These are phyloP conservation scores for Platanthera guangdongensis DNA, from an alignment of 106 monocot genomes.

Conservation along the genomic window DNA sequence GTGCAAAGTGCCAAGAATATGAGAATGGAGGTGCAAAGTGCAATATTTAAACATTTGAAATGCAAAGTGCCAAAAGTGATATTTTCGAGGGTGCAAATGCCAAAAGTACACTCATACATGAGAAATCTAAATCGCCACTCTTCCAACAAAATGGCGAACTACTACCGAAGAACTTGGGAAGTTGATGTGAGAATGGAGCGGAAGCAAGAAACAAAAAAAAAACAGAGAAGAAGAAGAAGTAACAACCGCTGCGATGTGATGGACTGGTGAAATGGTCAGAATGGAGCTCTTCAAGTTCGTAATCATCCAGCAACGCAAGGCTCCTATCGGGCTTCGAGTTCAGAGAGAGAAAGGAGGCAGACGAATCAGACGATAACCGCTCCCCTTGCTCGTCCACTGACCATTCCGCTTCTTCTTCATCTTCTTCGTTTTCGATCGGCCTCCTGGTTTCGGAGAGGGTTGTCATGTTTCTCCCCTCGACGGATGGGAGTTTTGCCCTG, in stretches of 20 bases:
- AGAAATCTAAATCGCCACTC: too few relatives aligned
- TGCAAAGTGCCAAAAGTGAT: too few relatives aligned
- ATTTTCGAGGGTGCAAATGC: too few relatives aligned
- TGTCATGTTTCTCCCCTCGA: neutral
- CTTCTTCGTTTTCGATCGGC: conserved; percentile 1
- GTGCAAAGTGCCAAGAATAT: too few relatives aligned
- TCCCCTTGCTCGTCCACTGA: conserved; percentile 24
- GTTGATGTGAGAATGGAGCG: neutral
- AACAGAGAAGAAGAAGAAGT: neutral
- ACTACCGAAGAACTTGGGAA: neutral
- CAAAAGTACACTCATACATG: too few relatives aligned
- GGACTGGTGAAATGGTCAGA: conserved; percentile 10
- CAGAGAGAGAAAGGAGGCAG: conserved; percentile 46
- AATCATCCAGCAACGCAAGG: conserved; percentile 66
- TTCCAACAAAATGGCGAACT: neutral
- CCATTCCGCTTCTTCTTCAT: conserved; percentile 9
- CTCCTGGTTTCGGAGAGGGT: neutral
- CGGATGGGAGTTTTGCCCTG: neutral
- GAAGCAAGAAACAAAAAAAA: neutral
- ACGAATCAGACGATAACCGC: neutral
- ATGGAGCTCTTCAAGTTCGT: conserved; percentile 75
- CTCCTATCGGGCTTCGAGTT: conserved; percentile 77
- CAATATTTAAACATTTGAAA: too few relatives aligned
- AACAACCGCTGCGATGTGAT: conserved; percentile 70
- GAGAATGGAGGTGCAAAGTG: too few relatives aligned